A percentile compares a stretch with the other conserved stretches of the same genome.
Evolutionary conservation across 2,329 filamentous ascomycete genomes (phyloP).

Genomic region (Aspergillus tubingensis): DNA sequence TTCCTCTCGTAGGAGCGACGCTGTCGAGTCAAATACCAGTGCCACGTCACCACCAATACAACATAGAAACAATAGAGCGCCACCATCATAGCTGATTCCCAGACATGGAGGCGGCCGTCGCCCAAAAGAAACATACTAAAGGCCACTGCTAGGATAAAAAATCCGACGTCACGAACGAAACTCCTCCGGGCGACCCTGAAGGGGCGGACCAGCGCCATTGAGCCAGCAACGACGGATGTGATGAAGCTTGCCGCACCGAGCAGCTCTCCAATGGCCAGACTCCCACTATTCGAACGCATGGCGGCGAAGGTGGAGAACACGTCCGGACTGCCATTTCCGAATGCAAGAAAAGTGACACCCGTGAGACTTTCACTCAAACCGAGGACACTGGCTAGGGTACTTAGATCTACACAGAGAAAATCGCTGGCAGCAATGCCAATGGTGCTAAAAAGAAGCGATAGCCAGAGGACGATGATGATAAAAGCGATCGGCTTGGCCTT

Average conservation of each 20-base stretch:
- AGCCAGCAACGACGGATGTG: conserved; percentile 91
- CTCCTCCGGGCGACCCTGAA: conserved; percentile 88
- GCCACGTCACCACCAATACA: conserved; percentile 82
- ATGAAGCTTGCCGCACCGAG: conserved; percentile 96
- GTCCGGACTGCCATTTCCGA: conserved; percentile 96
- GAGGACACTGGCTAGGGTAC: conserved; percentile 83
- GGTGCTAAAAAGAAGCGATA: conserved; percentile 87
- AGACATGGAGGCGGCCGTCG: conserved; percentile 79
- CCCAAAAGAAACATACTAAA: conserved; percentile 87
- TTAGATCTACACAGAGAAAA: conserved; percentile 96
- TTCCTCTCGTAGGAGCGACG: conserved; percentile 66
- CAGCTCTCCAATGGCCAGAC: conserved; percentile 90
- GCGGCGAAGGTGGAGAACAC: conserved; percentile 98
- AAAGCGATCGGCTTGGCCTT: conserved; percentile 76
- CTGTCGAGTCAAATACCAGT: conserved; percentile 74
- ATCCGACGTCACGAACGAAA: conserved; percentile 87
- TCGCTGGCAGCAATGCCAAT: conserved; percentile 98
- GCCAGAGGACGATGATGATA: conserved; percentile 74
- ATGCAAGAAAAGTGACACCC: conserved; percentile 92
- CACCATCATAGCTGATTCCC: conserved; percentile 92
- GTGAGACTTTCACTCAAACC: conserved; percentile 95
- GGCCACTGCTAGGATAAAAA: conserved; percentile 82
- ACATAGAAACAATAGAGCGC: conserved; percentile 91
- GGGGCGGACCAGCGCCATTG: conserved; percentile 94
- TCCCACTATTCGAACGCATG: conserved; percentile 96